Base-by-base conservation (phyloP, 1,284 basidiomycete species). In the Leccinum griseonigrum region DNA sequence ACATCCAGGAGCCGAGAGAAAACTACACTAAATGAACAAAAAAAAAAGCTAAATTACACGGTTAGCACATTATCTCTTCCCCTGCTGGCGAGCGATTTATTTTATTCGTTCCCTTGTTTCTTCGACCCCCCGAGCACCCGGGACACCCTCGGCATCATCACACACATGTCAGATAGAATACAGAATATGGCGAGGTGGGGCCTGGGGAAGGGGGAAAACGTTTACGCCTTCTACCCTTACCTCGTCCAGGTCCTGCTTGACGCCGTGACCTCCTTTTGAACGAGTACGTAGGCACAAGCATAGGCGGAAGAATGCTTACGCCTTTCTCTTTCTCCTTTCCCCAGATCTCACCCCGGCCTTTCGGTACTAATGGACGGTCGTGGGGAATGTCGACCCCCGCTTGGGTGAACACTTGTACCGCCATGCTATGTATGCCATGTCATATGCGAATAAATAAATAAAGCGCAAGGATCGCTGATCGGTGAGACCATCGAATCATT, bases 401-500 rank as follows among this genome's bases (percentile, higher is more conserved):
- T 46, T 46, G 43, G 43, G 18, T 46, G 43, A 46, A 46, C 43
- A 22, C 43, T 46, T 36, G n/a, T 46, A 9, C 43, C 43, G 18
- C 43, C 43, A 11, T 46, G 36, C 13, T 38, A 38, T 16, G 5
- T 38, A 38, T 38, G 5, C 40, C n/a, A 11, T 46, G 43, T n/a
- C 40, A 16, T 46, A 16, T 32, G 4, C 31, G 13, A 40, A 36
- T 2, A 46, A 18, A 10, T 11, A 11, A 46, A 22, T 13, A 22
- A 48, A 22, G 9, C 13, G 26, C 14, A 4, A 51, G 9, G 4
- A 29, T 50, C n/a, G 40, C 58, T 64, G 50, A 68, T 54, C 22
- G 52, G 26, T 48, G 11, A 6, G 46, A 56, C 56, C 43, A 7
- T 48, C 43, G 18, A 22, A 48, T 13, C 43, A 22, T 48, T 48